Percentiles rank a stretch among this genome's conserved stretches.
phyloP scores from a whole-genome alignment of 345 rosid species.

The Lumnitzera racemosa region DNA sequence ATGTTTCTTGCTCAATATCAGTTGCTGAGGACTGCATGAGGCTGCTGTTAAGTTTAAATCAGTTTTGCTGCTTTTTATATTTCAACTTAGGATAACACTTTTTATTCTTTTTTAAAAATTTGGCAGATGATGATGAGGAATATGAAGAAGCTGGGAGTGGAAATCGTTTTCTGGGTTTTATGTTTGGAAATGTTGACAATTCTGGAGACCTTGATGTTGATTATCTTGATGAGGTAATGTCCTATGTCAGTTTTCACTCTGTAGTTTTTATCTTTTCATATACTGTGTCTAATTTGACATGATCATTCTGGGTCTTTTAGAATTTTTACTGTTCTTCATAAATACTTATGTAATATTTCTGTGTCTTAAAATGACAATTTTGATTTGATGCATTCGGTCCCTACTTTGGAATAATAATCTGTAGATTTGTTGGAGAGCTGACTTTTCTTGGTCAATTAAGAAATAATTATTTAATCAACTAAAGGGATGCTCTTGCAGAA shows the following conservation, averaged over 20 bases:
- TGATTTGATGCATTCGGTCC: too few relatives aligned
- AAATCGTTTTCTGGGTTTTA: conserved; percentile 77
- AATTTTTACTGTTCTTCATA: too few relatives aligned
- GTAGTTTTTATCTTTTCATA: not conserved
- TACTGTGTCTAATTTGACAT: not conserved
- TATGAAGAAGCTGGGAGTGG: conserved; percentile 65
- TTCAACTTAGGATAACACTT: not conserved
- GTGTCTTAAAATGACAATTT: too few relatives aligned
- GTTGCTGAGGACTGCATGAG: too few relatives aligned
- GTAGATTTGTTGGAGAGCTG: too few relatives aligned
- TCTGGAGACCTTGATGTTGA: conserved; percentile 95
- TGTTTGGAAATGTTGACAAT: conserved; percentile 95
- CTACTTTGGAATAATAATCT: too few relatives aligned
- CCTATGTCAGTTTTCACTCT: not conserved
- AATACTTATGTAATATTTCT: too few relatives aligned
- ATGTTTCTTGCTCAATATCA: too few relatives aligned
- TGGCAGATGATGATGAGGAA: conserved; percentile 70
- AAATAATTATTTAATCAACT: too few relatives aligned
- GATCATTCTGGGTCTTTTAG: too few relatives aligned
- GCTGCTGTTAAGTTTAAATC: not conserved
- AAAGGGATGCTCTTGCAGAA: too few relatives aligned
- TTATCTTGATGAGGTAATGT: conserved; percentile 88
- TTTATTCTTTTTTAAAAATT: not conserved
- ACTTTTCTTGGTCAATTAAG: too few relatives aligned
- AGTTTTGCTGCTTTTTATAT: not conserved